A percentile compares a stretch with the other conserved stretches of the same genome.
Conservation (phyloP, 2,329 filamentous ascomycete genomes). For the Diaporthe ilicicola region DNA sequence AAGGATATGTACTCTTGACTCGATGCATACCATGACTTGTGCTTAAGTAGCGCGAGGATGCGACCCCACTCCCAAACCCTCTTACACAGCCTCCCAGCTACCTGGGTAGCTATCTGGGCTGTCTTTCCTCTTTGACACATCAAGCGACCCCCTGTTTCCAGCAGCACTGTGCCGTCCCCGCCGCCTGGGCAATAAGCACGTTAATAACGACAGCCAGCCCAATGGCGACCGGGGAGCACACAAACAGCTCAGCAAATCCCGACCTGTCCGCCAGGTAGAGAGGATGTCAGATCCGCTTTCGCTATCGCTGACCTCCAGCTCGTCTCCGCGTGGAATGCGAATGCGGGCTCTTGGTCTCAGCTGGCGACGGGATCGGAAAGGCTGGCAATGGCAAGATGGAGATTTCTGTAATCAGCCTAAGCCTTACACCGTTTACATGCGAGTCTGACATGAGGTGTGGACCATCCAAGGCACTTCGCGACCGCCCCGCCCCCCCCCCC, state of each 20-base stretch:
- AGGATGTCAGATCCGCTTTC: background rate
- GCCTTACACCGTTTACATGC: slow-evolving; percentile 6
- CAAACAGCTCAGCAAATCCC: background rate
- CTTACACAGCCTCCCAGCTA: background rate
- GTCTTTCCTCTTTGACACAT: no score
- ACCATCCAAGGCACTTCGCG: background rate
- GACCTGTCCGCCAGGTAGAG: background rate
- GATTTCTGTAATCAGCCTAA: background rate
- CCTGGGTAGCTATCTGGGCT: no score
- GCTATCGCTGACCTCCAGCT: background rate
- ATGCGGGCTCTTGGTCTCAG: background rate
- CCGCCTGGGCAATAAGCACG: background rate
- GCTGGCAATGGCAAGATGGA: background rate
- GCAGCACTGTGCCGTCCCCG: background rate
- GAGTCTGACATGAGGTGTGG: slow-evolving; percentile 17
- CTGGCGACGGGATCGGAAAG: background rate
- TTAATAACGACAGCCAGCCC: background rate
- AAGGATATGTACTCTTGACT: background rate
- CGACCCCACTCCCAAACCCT: background rate
- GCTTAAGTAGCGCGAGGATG: background rate
- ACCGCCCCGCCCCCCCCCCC: no score
- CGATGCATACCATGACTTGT: background rate
- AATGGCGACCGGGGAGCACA: background rate
- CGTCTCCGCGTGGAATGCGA: background rate
- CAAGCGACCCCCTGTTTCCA: no score